Evolutionary conservation across 2,329 filamentous ascomycete genomes (phyloP).

Genomic region (Beauveria sp.): DNA sequence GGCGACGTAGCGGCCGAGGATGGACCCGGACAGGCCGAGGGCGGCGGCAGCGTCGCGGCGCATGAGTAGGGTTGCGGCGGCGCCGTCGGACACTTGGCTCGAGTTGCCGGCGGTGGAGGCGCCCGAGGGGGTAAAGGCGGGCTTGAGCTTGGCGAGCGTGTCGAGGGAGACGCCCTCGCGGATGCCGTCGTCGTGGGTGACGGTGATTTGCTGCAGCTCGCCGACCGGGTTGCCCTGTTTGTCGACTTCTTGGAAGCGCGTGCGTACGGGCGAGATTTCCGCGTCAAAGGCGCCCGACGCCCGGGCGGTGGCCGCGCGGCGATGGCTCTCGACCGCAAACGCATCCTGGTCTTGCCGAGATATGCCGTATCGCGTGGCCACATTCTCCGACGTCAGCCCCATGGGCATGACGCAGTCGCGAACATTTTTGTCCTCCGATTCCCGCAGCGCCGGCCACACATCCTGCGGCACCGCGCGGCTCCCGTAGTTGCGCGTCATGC

Average conservation of each 20-base stretch:
- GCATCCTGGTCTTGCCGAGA: slow-evolving; percentile 70
- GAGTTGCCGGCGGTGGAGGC: slow-evolving; percentile 80
- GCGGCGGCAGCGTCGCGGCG: slow-evolving; percentile 68
- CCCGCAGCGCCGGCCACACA: slow-evolving; percentile 66
- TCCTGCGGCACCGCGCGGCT: slow-evolving; percentile 75
- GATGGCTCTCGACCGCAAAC: slow-evolving; percentile 70
- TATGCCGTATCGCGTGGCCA: slow-evolving; percentile 69
- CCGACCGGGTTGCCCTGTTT: slow-evolving; percentile 50
- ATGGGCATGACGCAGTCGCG: slow-evolving; percentile 89
- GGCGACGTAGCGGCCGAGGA: slow-evolving; percentile 78
- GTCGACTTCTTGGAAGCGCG: slow-evolving; percentile 57
- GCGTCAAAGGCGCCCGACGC: slow-evolving; percentile 60
- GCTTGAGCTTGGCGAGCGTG: slow-evolving; percentile 71
- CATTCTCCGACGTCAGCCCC: slow-evolving; percentile 86
- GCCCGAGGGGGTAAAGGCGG: slow-evolving; percentile 71
- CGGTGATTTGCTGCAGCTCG: slow-evolving; percentile 54
- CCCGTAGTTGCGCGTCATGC: slow-evolving; percentile 90
- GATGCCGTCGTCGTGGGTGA: slow-evolving; percentile 77
- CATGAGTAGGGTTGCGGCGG: slow-evolving; percentile 78
- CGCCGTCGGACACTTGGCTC: slow-evolving; percentile 81
- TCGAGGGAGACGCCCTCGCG: slow-evolving; percentile 59
- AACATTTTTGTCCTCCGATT: slow-evolving; percentile 59
- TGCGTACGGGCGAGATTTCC: slow-evolving; percentile 76
- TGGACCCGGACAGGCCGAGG: slow-evolving; percentile 59
- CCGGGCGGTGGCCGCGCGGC: slow-evolving; percentile 64